Evolutionary conservation across 805 yeast genomes (phyloP), one percentile per base, ranked within the genome.

Genomic region (Starmerella vitae): DNA sequence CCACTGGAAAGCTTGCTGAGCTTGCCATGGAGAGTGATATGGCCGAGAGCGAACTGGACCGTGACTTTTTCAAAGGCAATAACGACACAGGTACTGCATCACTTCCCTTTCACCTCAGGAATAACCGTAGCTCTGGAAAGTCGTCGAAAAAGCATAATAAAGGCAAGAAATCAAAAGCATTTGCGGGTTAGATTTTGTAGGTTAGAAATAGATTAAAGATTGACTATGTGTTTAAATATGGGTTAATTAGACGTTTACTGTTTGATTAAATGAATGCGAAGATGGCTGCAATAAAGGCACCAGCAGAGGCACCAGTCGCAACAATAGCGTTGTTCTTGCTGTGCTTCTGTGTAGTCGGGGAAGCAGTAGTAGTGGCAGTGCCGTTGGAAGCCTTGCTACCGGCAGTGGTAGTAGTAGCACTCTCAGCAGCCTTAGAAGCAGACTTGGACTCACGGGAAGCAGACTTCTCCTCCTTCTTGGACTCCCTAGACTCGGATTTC

Each of bases 41-140:
- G 55, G 79, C 84, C 5, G 84, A 88, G 26, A 82, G 74, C 30
- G 91, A 83, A 50, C 65, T 88, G 48, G 96, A 88, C 58, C 67
- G 72, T 27, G 94, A 84, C 42, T 88, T 88, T 55, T 88, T 88
- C 67, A 67, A 71, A 40, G 72, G 77, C 76, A 70, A 68, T 42
- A 62, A 60, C 13, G 74, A 77, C 3, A 66, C 67, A 45, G 93
- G 93, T 3, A 72, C 69, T 38, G 54, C 78, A 44, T 65, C 66
- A 30, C 64, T 70, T 5, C 94, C 97, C 5, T 84, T 83, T 68
- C 95, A 88, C 56, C 38, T 44, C 26, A 48, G 52, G n/a, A 39
- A 41, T 6, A 38, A 40, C 9, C 39, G 34, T 24, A 15, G 17
- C 20, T 19, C 29, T 5, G 39, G 39, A 6, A 45, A 38, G 22